Conservation (phyloP, 2,329 filamentous ascomycete species). For the Xylariomycetidae sp. region DNA sequence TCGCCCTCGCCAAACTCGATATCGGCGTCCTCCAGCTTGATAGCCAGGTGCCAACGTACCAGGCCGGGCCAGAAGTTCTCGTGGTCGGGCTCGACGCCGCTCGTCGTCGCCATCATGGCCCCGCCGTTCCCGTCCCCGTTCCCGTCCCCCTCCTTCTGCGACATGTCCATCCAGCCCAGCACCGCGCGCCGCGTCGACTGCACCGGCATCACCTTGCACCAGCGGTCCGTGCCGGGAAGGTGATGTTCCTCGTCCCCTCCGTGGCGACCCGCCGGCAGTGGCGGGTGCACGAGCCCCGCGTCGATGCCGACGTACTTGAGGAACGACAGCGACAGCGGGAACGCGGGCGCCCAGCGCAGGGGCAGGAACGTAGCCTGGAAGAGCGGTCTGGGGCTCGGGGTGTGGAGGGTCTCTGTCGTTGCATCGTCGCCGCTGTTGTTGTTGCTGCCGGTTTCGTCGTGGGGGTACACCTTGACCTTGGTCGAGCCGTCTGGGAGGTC, state of each 20-base stretch:
- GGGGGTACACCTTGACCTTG: constrained; percentile 40
- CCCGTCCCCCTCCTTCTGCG: constrained; percentile 29
- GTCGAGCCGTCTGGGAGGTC: constrained; percentile 30
- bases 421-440: too few relatives aligned
- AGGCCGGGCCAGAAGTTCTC: constrained; percentile 44
- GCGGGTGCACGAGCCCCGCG: constrained; percentile 42
- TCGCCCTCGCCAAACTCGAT: constrained; percentile 24
- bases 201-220: constrained; percentile 34
- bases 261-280: constrained; percentile 37
- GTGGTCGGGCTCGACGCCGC: constrained; percentile 17
- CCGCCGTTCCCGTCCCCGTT: neutral
- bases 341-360: constrained; percentile 35
- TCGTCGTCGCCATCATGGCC: constrained; percentile 8
- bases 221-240: constrained; percentile 41
- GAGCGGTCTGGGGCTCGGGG: constrained; percentile 32
- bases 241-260: constrained; percentile 37
- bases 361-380: constrained; percentile 43
- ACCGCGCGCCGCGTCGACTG: constrained; percentile 26
- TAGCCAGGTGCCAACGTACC: constrained; percentile 37
- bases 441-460: constrained; percentile 31
- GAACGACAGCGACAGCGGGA: constrained; percentile 38
- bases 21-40: constrained; percentile 25
- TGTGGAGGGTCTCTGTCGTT: constrained; percentile 27
- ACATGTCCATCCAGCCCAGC: constrained; percentile 44
- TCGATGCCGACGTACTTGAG: constrained; percentile 37